Base-by-base conservation (phyloP, 192 early-diverging fungal genomes). In the Entomortierella parvispora region DNA sequence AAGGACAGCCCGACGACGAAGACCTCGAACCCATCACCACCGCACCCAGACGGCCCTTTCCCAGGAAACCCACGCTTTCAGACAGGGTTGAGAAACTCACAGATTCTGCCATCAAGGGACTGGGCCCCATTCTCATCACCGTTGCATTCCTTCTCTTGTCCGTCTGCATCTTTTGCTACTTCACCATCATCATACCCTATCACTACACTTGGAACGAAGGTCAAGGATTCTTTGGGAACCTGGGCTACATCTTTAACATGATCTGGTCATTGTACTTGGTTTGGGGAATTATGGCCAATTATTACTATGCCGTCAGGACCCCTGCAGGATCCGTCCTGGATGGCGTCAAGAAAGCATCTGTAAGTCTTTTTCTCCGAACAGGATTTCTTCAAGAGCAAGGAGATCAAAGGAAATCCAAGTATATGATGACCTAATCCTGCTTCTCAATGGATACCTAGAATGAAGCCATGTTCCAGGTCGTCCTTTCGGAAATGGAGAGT, bases 281-380 rank as follows among this genome's bases (percentile, higher is more conserved):
- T 14, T 85, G 81, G 62, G 83, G 84, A 46, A 86, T 86, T 33
- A 52, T 69, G 26, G 86, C 81, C 45, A 82, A 88, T 50, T 88
- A 88, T 49, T 88, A 86, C 45, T 85, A 81, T 81, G 85, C 87
- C 0, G 78, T 88, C 9, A 67, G 64, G 32, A 88, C 87, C 33
- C 81, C 79, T 6, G 83, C 87, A 20, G 87, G 87, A 4, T 71
- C 61, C 46, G 75, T 85, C 3, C 56, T 82, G 9, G 82, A 81
- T 62, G 77, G 69, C 7, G 43, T 72, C 18, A 34, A 60, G 6
- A 58, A 52, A 8, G 48, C 54, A 28, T 9, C 62, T 18, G 68
- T 70, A 68, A 63, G 70, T 65, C 5, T 45, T 25, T 44, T 3
- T 18, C 4, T 34, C n/a, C 5, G 28, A 22, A 8, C 43, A 15